Conservation (phyloP, 164 flowering plant genomes). For the Chimonanthus praecox region DNA sequence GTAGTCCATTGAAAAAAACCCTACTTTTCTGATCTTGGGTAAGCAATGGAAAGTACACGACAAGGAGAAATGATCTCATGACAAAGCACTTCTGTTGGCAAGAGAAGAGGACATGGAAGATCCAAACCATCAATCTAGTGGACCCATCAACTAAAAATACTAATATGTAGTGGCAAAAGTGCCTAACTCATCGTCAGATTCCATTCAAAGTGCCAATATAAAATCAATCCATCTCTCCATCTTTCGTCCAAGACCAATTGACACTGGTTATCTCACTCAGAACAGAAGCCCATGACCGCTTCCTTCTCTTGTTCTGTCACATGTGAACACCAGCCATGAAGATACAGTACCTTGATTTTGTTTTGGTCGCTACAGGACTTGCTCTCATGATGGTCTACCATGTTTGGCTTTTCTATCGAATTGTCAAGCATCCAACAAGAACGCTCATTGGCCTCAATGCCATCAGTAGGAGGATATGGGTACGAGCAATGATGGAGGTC, state of each 20-base stretch:
- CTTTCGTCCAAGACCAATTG: not conserved
- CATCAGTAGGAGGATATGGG: slow-evolving; percentile 17
- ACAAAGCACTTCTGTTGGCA: not conserved
- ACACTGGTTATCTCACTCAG: not conserved
- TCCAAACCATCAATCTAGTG: no score
- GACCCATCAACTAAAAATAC: not conserved
- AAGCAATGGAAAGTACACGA: not conserved
- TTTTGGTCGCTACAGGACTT: slow-evolving; percentile 15
- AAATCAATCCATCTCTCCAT: not conserved
- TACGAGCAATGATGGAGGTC: slow-evolving; percentile 21
- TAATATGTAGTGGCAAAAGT: not conserved
- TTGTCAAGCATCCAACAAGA: slow-evolving; percentile 14
- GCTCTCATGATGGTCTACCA: slow-evolving; percentile 15
- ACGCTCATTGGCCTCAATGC: slow-evolving; percentile 21
- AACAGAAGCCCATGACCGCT: no score
- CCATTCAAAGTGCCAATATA: no score
- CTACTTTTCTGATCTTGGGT: not conserved
- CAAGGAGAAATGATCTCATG: not conserved
- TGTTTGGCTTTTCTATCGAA: slow-evolving; percentile 18
- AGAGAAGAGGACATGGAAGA: not conserved
- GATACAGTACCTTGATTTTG: slow-evolving; percentile 12
- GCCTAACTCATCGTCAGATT: not conserved
- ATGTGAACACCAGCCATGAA: not conserved
- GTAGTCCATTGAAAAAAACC: not conserved
- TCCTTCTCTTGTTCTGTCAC: not conserved